Conservation (phyloP, 2,329 filamentous ascomycete species). For the Clonostachys rhizophaga region DNA sequence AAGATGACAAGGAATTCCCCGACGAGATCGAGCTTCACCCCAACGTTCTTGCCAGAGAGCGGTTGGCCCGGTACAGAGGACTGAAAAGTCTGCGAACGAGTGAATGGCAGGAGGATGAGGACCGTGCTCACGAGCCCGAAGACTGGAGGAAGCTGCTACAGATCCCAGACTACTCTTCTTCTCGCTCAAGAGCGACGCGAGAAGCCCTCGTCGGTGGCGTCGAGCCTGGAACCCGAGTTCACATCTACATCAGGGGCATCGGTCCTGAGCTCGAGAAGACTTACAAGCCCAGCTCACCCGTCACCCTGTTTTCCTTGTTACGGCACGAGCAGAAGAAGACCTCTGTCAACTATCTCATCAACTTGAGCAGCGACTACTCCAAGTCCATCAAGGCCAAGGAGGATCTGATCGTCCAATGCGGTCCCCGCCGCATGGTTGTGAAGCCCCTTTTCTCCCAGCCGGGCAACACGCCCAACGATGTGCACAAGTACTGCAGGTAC, state of each 20-base stretch:
- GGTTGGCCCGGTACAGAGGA: conserved; percentile 81
- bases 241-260: conserved; percentile 64
- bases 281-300: conserved; percentile 47
- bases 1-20: conserved; percentile 92
- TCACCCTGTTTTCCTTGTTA: conserved; percentile 80
- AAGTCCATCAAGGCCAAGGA: conserved; percentile 85
- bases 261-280: conserved; percentile 35
- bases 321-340: conserved; percentile 94
- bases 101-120: conserved; percentile 84
- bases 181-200: conserved; percentile 69
- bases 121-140: conserved; percentile 80
- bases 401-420: conserved; percentile 86
- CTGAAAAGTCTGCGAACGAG: conserved; percentile 88
- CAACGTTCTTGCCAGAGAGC: conserved; percentile 78
- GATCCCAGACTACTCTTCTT: conserved; percentile 83
- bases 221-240: conserved; percentile 75
- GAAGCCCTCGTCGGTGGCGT: conserved; percentile 90
- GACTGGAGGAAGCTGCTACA: conserved; percentile 85
- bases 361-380: conserved; percentile 71
- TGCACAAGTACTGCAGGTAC: conserved; percentile 94
- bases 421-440: conserved; percentile 79
- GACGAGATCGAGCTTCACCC: conserved; percentile 96
- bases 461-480: conserved; percentile 91
- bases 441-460: conserved; percentile 86
- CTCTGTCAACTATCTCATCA: conserved; percentile 84